Conservation (phyloP, 805 yeast genomes). For the Metschnikowia bowlesiae region DNA sequence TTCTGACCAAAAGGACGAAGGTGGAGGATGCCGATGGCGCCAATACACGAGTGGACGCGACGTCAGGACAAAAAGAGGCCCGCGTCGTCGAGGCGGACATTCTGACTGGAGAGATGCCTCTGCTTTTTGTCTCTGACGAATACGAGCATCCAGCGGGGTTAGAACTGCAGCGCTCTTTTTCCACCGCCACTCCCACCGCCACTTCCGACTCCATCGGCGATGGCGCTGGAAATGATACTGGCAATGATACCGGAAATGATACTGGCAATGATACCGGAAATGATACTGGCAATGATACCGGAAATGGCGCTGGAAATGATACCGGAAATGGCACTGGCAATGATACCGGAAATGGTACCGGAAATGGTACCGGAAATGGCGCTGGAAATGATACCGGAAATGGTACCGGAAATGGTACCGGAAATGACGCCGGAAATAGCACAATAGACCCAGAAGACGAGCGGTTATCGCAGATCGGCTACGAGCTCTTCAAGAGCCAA, state of each 20-base stretch:
- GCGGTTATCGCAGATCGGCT: slow-evolving; percentile 13
- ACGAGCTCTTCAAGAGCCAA: slow-evolving; percentile 15
- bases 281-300: too few species aligned
- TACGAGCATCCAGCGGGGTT: background rate
- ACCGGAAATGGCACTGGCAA: too few species aligned
- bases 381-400: too few species aligned
- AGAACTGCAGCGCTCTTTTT: background rate
- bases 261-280: too few species aligned
- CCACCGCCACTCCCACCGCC: background rate
- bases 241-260: too few species aligned
- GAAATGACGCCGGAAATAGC: background rate
- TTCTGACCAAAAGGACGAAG: background rate
- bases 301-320: background rate
- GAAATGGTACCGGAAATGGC: too few species aligned
- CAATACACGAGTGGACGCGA: too few species aligned
- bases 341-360: too few species aligned
- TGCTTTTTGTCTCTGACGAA: slow-evolving; percentile 9
- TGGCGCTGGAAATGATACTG: too few species aligned
- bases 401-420: too few species aligned
- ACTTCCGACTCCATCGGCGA: too few species aligned
- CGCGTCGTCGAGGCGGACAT: background rate
- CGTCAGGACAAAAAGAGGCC: background rate
- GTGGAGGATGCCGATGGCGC: background rate
- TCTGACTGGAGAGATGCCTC: background rate
- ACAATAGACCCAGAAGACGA: background rate